Conservation (phyloP, 176 grass and related monocot species). For the Carex kokanica region DNA sequence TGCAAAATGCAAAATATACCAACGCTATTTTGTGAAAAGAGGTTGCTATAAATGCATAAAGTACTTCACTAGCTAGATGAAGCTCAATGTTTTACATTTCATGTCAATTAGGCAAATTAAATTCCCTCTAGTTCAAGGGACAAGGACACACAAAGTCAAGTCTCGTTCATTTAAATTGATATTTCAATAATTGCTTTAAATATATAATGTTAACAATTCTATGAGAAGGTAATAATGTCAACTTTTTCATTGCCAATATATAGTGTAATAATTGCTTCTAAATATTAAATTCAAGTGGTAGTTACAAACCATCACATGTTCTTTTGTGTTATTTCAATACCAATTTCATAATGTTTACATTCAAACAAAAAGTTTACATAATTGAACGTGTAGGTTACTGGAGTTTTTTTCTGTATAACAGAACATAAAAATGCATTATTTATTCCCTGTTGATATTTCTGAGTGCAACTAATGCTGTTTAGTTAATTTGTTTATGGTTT, state of each 20-base stretch:
- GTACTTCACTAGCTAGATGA: constrained; percentile 1
- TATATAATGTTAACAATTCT: neutral
- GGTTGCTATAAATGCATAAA: neutral
- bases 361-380: neutral
- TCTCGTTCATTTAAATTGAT: neutral
- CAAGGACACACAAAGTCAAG: neutral
- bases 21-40: neutral
- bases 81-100: neutral
- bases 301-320: neutral
- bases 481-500: neutral
- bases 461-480: neutral
- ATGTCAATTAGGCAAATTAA: neutral
- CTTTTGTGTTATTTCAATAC: neutral
- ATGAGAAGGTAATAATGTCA: neutral
- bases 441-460: neutral
- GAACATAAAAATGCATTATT: neutral
- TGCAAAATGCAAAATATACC: neutral
- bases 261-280: neutral
- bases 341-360: neutral
- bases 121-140: neutral
- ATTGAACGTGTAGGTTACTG: neutral
- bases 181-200: neutral
- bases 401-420: neutral
- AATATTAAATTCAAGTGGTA: neutral
- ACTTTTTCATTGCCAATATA: neutral